Percentiles rank a stretch among this genome's conserved stretches.
Conservation (phyloP, 2,329 filamentous ascomycete species). For the Boeremia exigua region DNA sequence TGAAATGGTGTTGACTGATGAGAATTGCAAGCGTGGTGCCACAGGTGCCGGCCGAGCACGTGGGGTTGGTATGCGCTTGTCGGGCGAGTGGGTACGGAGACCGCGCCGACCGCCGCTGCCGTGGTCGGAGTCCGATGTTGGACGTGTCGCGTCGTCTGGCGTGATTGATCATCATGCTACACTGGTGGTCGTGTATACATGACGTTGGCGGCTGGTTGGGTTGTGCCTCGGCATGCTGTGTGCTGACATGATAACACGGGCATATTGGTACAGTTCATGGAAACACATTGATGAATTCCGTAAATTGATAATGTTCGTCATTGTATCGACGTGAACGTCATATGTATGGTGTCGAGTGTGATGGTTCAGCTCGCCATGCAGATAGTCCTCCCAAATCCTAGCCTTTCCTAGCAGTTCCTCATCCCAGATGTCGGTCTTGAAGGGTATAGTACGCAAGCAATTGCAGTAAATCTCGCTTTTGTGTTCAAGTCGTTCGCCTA, state of each 20-base stretch:
- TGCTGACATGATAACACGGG: background rate
- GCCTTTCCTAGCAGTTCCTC: constrained; percentile 18
- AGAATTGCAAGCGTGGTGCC: constrained; percentile 1
- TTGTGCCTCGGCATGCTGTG: background rate
- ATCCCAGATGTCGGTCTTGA: constrained; percentile 28
- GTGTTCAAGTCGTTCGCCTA: constrained; percentile 15
- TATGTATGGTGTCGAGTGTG: constrained; percentile 16
- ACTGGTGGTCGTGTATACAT: background rate
- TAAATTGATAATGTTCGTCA: background rate
- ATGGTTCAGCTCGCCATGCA: constrained; percentile 13
- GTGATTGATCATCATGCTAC: background rate
- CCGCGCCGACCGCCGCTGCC: background rate
- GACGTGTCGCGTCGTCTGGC: background rate
- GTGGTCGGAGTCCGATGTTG: background rate
- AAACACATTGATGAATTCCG: background rate
- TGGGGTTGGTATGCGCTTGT: background rate
- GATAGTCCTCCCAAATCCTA: constrained; percentile 6
- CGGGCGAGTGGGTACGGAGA: constrained; percentile 6
- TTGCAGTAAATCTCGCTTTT: constrained; percentile 28
- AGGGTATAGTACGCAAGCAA: constrained; percentile 40
- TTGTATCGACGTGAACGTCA: constrained; percentile 12
- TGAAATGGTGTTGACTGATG: constrained; percentile 5
- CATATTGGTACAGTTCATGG: too few species aligned
- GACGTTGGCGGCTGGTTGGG: background rate
- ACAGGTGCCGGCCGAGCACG: background rate